A percentile compares a stretch with the other conserved stretches of the same genome.
Evolutionary conservation across 805 yeast species (phyloP).

Genomic region (Candida nonsorbophila): DNA sequence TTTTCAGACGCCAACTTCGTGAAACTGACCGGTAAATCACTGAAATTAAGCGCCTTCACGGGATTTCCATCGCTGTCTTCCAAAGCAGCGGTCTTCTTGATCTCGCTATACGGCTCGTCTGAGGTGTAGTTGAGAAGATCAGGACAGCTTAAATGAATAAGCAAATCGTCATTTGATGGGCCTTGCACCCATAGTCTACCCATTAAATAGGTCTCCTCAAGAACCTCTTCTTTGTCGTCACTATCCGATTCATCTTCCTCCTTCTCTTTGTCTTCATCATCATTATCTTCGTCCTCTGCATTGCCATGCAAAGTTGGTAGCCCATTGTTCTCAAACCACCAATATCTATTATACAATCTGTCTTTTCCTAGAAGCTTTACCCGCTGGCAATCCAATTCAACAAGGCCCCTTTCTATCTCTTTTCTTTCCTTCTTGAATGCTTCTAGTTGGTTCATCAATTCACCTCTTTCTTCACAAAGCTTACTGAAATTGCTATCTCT

Average conservation of each 20-base stretch:
- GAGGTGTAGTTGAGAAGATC: constrained; percentile 13
- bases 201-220: constrained; percentile 61
- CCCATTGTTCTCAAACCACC: constrained; percentile 94
- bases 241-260: constrained; percentile 26
- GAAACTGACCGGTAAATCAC: constrained; percentile 13
- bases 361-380: constrained; percentile 76
- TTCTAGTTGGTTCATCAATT: constrained; percentile 34
- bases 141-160: constrained; percentile 13
- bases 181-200: constrained; percentile 93
- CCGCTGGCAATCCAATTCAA: constrained; percentile 73
- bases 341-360: constrained; percentile 77
- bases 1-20: constrained; percentile 20
- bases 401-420: constrained; percentile 54
- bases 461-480: constrained; percentile 42
- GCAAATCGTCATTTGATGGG: constrained; percentile 51
- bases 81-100: constrained; percentile 3
- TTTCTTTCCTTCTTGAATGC: constrained; percentile 44
- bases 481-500: constrained; percentile 38
- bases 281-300: constrained; percentile 35
- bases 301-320: constrained; percentile 48
- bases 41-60: constrained; percentile 19
- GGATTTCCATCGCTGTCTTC: constrained; percentile 12
- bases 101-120: constrained; percentile 30
- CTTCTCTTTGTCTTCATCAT: constrained; percentile 18
- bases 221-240: constrained; percentile 41